Conservation (phyloP, 2,329 filamentous ascomycete genomes). For the Endoconidiophora polonica region DNA sequence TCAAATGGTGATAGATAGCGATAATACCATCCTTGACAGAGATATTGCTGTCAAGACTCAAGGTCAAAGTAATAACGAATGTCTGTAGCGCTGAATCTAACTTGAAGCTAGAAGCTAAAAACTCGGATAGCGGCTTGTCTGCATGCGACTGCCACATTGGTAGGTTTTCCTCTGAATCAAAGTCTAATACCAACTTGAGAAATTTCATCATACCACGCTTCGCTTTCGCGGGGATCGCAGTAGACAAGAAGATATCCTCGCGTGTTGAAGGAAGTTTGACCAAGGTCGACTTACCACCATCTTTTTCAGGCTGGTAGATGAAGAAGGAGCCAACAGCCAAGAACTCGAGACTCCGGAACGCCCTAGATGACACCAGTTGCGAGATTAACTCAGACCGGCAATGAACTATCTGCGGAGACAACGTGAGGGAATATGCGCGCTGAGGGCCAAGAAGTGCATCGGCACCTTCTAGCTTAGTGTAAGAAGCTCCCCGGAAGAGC, state of each 20-base stretch:
- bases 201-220: conserved; percentile 90
- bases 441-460: conserved; percentile 35
- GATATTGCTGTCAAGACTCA: conserved; percentile 49
- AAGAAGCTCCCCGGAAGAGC: conserved; percentile 23
- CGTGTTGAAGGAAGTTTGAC: conserved; percentile 69
- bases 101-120: conserved; percentile 46
- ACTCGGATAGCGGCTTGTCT: conserved; percentile 36
- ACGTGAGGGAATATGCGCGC: conserved; percentile 63
- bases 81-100: conserved; percentile 52
- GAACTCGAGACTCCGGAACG: conserved; percentile 83
- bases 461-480: conserved; percentile 23
- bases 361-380: conserved; percentile 72
- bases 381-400: conserved; percentile 62
- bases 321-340: conserved; percentile 87
- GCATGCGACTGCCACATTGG: conserved; percentile 43
- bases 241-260: conserved; percentile 78
- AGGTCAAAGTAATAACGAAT: conserved; percentile 47
- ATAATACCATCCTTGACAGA: conserved; percentile 51
- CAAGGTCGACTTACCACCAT: conserved; percentile 25
- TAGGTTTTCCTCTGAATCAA: conserved; percentile 38
- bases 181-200: conserved; percentile 67
- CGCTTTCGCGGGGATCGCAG: conserved; percentile 56
- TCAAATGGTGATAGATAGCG: conserved; percentile 61
- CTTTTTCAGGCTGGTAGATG: conserved; percentile 38
- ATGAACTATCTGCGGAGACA: conserved; percentile 79